phyloP scores from a whole-genome alignment of 129 eudicot genomes.

The Centrapalus pauciflorus region DNA sequence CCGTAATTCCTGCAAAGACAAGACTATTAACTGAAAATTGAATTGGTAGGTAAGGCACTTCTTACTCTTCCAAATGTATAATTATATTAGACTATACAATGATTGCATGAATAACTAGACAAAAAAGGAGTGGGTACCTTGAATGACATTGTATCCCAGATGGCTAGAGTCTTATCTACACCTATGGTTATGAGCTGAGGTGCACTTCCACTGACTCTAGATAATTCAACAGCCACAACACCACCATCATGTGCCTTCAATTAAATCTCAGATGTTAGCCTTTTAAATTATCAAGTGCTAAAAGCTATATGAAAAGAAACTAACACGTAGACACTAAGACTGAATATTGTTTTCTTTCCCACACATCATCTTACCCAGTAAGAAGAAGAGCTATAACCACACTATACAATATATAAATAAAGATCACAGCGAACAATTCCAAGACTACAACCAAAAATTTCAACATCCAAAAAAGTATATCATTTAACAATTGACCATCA shows the following conservation, averaged over 20 bases:
- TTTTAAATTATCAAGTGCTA: neutral
- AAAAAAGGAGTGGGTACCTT: constrained; percentile 45
- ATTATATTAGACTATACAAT: too few species aligned
- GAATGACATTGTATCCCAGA: constrained; percentile 94
- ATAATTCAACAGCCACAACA: constrained; percentile 89
- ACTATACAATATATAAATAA: neutral
- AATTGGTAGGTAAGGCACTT: neutral
- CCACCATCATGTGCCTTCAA: constrained; percentile 98
- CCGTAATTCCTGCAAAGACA: constrained; percentile 70
- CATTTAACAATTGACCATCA: neutral
- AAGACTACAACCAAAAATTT: neutral
- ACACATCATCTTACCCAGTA: neutral
- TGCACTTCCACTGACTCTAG: constrained; percentile 89
- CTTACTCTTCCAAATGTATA: neutral
- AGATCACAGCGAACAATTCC: neutral
- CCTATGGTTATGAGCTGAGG: constrained; percentile 98
- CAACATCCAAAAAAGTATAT: neutral
- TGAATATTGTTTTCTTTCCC: neutral
- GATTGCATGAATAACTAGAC: constrained; percentile 5
- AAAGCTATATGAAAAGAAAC: constrained; percentile 7
- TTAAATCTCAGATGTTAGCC: constrained; percentile 24
- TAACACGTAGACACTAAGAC: neutral
- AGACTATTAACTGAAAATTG: neutral
- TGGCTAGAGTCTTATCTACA: constrained; percentile 96
- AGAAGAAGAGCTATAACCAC: neutral